These are phyloP conservation scores for Xylaria sp. DNA, from an alignment of 2,329 filamentous ascomycete species.

Conservation along the genomic window DNA sequence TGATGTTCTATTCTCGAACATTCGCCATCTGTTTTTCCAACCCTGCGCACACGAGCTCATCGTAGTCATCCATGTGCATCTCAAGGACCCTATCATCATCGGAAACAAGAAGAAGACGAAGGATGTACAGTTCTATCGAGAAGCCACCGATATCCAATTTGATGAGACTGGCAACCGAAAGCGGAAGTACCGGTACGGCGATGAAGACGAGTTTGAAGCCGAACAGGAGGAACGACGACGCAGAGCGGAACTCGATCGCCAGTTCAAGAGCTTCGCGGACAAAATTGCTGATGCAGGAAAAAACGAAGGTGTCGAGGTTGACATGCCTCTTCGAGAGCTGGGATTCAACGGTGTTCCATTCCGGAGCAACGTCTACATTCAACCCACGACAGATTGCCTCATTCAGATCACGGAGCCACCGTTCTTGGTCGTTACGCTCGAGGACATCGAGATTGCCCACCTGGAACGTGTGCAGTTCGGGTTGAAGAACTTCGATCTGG, in stretches of 20 bases:
- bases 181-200: slow-evolving; percentile 94
- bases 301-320: slow-evolving; percentile 87
- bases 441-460: slow-evolving; percentile 95
- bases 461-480: slow-evolving; percentile 95
- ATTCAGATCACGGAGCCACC: slow-evolving; percentile 97
- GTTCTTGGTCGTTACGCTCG: slow-evolving; percentile 92
- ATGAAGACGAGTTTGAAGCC: slow-evolving; percentile 98
- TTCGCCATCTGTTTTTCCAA: slow-evolving; percentile 98
- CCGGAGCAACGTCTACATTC: slow-evolving; percentile 92
- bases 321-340: slow-evolving; percentile 95
- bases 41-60: slow-evolving; percentile 95
- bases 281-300: slow-evolving; percentile 96
- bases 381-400: slow-evolving; percentile 94
- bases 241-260: slow-evolving; percentile 86
- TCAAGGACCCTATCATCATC: slow-evolving; percentile 97
- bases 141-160: slow-evolving; percentile 97
- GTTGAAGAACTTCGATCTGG: slow-evolving; percentile 97
- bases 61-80: slow-evolving; percentile 95
- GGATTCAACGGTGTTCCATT: slow-evolving; percentile 97
- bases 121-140: slow-evolving; percentile 96
- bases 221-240: slow-evolving; percentile 95
- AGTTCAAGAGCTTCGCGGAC: slow-evolving; percentile 95
- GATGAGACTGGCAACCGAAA: slow-evolving; percentile 98
- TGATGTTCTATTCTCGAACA: slow-evolving; percentile 95
- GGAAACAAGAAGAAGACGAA: slow-evolving; percentile 98